Evolutionary conservation across 1,284 basidiomycete genomes (phyloP).

Genomic region (Ceratobasidium sp.): DNA sequence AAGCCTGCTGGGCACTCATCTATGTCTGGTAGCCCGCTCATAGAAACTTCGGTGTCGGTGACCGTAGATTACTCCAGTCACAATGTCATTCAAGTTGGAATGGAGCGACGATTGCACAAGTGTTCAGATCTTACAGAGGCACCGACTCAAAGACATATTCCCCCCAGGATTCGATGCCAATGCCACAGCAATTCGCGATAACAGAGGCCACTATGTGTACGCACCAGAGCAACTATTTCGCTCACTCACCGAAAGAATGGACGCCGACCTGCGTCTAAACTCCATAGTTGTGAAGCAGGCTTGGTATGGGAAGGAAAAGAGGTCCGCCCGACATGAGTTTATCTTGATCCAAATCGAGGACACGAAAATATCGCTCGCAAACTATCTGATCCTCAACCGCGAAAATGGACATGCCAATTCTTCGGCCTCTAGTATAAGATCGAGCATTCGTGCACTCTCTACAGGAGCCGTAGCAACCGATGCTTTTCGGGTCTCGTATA

Average conservation of each 20-base stretch:
- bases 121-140: not conserved
- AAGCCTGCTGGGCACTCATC: no score
- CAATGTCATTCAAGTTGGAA: no score
- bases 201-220: not conserved
- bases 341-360: not conserved
- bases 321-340: not conserved
- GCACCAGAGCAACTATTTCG: not conserved
- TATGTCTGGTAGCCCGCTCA: no score
- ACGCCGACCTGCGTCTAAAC: not conserved
- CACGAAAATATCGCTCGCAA: not conserved
- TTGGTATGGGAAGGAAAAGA: slow-evolving; percentile 8
- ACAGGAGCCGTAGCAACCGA: not conserved
- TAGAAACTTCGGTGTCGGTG: no score
- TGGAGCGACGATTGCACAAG: no score
- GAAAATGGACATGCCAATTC: not conserved
- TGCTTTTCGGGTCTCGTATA: not conserved
- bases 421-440: not conserved
- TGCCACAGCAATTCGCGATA: not conserved
- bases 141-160: slow-evolving; percentile 8
- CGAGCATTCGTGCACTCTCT: not conserved
- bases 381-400: slow-evolving; percentile 1
- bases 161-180: not conserved
- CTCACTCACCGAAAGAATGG: not conserved
- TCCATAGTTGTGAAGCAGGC: not conserved
- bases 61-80: no score